Evolutionary conservation across 805 yeast genomes (phyloP), one percentile per base, ranked within the genome.

Genomic region (Wickerhamiella azyma): DNA sequence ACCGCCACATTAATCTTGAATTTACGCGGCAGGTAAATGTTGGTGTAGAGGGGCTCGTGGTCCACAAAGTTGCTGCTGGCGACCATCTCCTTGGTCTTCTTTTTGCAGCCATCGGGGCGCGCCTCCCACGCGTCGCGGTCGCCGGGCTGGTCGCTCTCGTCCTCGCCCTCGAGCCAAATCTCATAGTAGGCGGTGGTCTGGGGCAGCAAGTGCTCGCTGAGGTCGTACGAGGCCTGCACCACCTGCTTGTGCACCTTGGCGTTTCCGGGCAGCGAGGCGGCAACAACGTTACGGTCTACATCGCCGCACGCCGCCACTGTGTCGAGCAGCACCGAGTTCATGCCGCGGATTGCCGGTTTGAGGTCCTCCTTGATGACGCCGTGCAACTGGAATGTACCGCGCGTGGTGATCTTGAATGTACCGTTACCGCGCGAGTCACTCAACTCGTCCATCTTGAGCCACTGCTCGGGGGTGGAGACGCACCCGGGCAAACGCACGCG

Each of bases 291-390:
- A 75, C 97, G 81, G 68, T 85, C 84, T 38, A 89, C 97, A 69
- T 89, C 97, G 71, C 97, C 97, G 72, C 96, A 89, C 1, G 97
- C 97, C 50, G 94, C 97, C 49, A 89, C 74, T 8, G 96, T 88
- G 61, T 92, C 97, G 81, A 89, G 74, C 56, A 89, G 72, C 6
- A 79, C 81, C 14, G 94, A 69, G 63, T 89, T 89, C 79, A 89
- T 86, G 33, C 89, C 95, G 68, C 94, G 80, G 54, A 89, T 85
- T 1, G 94, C 79, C 9, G 92, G 84, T 64, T 85, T 86, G 64
- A 89, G 71, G 59, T 89, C 75, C 64, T 80, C 85, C 67, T 89
- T 89, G 48, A 89, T 83, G 49, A 89, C 76, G 64, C 97, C 97
- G 60, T 89, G 97, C 50, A 89, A 70, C 70, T 89, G 97, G 77